phyloP scores from a whole-genome alignment of 345 rosid genomes.

The Jatropha curcas region DNA sequence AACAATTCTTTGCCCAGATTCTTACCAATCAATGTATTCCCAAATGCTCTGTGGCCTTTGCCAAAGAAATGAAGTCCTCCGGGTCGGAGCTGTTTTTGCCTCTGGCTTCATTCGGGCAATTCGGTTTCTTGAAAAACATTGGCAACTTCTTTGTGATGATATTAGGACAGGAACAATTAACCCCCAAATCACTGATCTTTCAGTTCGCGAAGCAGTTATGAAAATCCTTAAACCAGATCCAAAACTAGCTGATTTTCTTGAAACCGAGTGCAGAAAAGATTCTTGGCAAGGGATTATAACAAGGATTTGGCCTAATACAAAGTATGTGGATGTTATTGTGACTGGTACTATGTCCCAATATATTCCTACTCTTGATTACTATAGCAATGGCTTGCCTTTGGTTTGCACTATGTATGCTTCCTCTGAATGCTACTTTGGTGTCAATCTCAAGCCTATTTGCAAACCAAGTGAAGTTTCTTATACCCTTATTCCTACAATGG shows the following conservation, averaged over 20 bases:
- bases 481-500: conserved; percentile 89
- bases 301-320: conserved; percentile 55
- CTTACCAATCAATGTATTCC: conserved; percentile 60
- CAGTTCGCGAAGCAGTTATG: conserved; percentile 42
- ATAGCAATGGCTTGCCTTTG: conserved; percentile 81
- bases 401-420: conserved; percentile 99
- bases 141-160: conserved; percentile 42
- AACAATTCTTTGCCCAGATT: conserved; percentile 56
- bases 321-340: conserved; percentile 87
- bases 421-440: conserved; percentile 93
- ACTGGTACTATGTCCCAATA: conserved; percentile 99
- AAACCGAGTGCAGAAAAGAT: conserved; percentile 37
- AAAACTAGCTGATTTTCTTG: conserved; percentile 45
- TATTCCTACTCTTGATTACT: conserved; percentile 87
- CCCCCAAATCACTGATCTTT: conserved; percentile 41
- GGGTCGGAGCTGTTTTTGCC: conserved; percentile 62
- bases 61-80: conserved; percentile 47
- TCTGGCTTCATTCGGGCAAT: conserved; percentile 63
- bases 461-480: conserved; percentile 88
- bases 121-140: conserved; percentile 50
- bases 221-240: conserved; percentile 45
- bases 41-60: conserved; percentile 60
- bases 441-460: conserved; percentile 78
- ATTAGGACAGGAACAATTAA: conserved; percentile 41
- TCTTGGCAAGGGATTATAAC: conserved; percentile 58